Conservation (phyloP, 1,284 basidiomycete genomes). For the Marasmius sp. region DNA sequence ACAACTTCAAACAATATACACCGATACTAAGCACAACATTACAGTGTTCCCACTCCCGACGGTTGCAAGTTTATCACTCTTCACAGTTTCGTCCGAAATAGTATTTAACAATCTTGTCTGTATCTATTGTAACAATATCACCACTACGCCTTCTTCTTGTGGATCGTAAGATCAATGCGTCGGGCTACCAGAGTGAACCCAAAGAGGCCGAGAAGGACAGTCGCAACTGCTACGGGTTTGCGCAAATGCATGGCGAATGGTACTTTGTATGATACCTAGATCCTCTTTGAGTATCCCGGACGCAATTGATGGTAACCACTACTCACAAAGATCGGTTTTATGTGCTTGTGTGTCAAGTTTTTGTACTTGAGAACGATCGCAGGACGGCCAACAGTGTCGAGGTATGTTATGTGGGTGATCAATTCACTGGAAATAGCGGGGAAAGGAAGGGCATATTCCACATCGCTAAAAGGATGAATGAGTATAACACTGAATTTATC, state of each 20-base stretch:
- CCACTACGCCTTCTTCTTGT: constrained; percentile 46
- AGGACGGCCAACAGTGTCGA: constrained; percentile 92
- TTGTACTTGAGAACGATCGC: constrained; percentile 74
- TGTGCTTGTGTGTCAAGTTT: constrained; percentile 79
- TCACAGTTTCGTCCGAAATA: constrained; percentile 36
- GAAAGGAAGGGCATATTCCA: constrained; percentile 81
- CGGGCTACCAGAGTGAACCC: constrained; percentile 56
- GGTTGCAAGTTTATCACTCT: constrained; percentile 46
- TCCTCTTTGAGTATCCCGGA: constrained; percentile 17
- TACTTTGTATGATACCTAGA: constrained; percentile 84
- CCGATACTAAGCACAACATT: constrained; percentile 11
- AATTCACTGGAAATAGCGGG: constrained; percentile 59
- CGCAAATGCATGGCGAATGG: constrained; percentile 74
- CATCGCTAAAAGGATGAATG: constrained; percentile 51
- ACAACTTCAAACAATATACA: background rate
- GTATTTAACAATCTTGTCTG: constrained; percentile 14
- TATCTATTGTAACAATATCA: background rate
- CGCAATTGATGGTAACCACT: background rate
- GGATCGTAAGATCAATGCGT: constrained; percentile 66
- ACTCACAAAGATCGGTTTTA: constrained; percentile 71
- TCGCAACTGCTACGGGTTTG: constrained; percentile 79
- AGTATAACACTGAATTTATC: background rate
- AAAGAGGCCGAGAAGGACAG: constrained; percentile 68
- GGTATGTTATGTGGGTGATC: constrained; percentile 80
- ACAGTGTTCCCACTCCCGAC: constrained; percentile 30